A percentile compares a stretch with the other conserved stretches of the same genome.
Evolutionary conservation across 78 protist genomes (phyloP).

Genomic region (Protostelium mycophagum): DNA sequence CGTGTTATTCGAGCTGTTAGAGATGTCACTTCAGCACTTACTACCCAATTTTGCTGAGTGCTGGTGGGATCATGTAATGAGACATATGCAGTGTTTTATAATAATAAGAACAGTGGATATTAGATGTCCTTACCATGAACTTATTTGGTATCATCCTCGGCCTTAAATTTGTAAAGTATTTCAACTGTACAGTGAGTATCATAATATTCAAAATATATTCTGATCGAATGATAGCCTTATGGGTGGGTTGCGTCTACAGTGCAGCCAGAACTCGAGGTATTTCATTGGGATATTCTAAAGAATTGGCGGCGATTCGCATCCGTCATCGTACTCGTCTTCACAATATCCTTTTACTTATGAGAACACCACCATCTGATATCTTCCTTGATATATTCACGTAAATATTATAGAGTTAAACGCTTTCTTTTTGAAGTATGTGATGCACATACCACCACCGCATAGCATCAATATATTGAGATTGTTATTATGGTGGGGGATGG

Average conservation of each 20-base stretch:
- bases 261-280: slow-evolving; percentile 35
- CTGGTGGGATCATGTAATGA: slow-evolving; percentile 88
- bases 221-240: slow-evolving; percentile 24
- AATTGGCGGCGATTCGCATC: slow-evolving; percentile 41
- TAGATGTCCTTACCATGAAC: neutral
- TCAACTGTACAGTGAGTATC: slow-evolving; percentile 49
- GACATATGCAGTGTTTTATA: neutral
- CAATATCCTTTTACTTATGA: slow-evolving; percentile 11
- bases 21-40: slow-evolving; percentile 67
- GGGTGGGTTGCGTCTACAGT: slow-evolving; percentile 54
- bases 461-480: slow-evolving; percentile 59
- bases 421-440: slow-evolving; percentile 70
- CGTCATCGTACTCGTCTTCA: slow-evolving; percentile 16
- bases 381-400: neutral
- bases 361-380: too few species aligned
- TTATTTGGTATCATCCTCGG: slow-evolving; percentile 70
- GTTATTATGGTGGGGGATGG: slow-evolving; percentile 52
- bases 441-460: slow-evolving; percentile 69
- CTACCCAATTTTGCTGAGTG: slow-evolving; percentile 88
- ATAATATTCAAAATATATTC: neutral
- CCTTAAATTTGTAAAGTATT: slow-evolving; percentile 4
- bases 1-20: slow-evolving; percentile 76
- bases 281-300: slow-evolving; percentile 60
- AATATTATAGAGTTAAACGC: slow-evolving; percentile 58
- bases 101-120: neutral